A percentile compares a stretch with the other conserved stretches of the same genome.
These are phyloP conservation scores for Malus hybrid DNA, from an alignment of 331 rosid genomes.

Conservation along the genomic window DNA sequence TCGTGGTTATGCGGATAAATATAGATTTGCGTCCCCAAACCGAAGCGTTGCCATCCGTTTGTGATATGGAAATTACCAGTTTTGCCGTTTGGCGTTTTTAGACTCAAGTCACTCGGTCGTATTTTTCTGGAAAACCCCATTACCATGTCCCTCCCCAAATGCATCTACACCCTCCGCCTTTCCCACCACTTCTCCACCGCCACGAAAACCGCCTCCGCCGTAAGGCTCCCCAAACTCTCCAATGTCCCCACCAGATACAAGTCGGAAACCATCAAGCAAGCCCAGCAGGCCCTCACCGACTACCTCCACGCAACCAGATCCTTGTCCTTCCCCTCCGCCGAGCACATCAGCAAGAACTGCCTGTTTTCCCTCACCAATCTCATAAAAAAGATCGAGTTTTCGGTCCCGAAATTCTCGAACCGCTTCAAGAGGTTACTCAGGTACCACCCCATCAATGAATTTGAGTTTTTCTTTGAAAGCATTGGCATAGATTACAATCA, in stretches of 20 bases:
- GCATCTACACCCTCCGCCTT: constrained; percentile 13
- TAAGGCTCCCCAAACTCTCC: constrained; percentile 20
- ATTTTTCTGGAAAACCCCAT: not conserved
- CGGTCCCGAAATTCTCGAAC: constrained; percentile 27
- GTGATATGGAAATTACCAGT: no score
- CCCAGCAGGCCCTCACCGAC: constrained; percentile 50
- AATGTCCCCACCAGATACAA: constrained; percentile 35
- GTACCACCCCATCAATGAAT: constrained; percentile 77
- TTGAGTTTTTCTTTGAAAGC: constrained; percentile 80
- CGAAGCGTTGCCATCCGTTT: no score
- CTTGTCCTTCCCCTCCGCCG: constrained; percentile 58
- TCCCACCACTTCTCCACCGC: constrained; percentile 36
- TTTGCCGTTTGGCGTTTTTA: no score
- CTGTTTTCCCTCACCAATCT: constrained; percentile 37
- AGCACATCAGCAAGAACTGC: constrained; percentile 51
- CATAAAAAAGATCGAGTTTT: constrained; percentile 29
- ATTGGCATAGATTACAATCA: constrained; percentile 51
- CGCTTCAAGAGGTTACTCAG: constrained; percentile 45
- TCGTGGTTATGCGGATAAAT: fast-evolving
- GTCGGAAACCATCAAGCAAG: constrained; percentile 30
- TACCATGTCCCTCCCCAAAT: constrained; percentile 16
- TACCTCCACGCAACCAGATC: constrained; percentile 61
- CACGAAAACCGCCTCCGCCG: constrained; percentile 4
- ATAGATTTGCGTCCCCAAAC: no score
- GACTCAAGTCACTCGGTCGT: no score